Base-by-base conservation (phyloP, 2,329 filamentous ascomycete genomes). In the Arthrobotrys megalospora region DNA sequence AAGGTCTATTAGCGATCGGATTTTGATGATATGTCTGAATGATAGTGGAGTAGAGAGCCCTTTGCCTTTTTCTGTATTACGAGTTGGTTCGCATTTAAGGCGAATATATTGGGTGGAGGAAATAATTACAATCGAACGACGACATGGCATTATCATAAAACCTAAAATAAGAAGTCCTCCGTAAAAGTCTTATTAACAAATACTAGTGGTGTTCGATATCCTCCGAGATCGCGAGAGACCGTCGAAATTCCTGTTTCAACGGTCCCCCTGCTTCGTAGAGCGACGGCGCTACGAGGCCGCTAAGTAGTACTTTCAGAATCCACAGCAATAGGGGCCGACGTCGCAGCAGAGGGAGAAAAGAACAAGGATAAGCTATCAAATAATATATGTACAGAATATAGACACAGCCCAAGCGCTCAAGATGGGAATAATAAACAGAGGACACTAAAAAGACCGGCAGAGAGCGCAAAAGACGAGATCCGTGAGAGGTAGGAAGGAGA, bases 361-460 rank as follows among this genome's bases (percentile, higher is more conserved):
- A 36, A 60, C 34, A 60, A 21, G 32, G 34, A 43, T 60, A 60
- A 58, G 34, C 53, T 38, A 55, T 38, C n/a, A 66, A 52, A n/a
- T 11, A 38, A 48, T 60, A 71, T 77, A 77, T 77, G 66, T 77
- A 77, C 73, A 77, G 21, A 43, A 43, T 60, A 60, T 60, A 60
- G 19, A 60, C 55, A 60, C 65, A 62, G 41, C 43, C 73, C 66
- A 70, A 65, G 64, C 64, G 64, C 64, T 70, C 72, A 70, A 68
- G 34, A 53, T 52, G 41, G 36, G 55, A 75, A 67, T 66, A 50
- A 43, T 36, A 48, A 45, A 28, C 47, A 64, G 48, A 58, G 50
- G n/a, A 50, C 24, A 60, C 43, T 19, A 45, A 41, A 32, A 28
- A 21, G 36, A n/a, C 55, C 11, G 34, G 8, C 19, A 76, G 48